Conservation (phyloP, 2,329 filamentous ascomycete genomes). For the Epichloe hybrida region DNA sequence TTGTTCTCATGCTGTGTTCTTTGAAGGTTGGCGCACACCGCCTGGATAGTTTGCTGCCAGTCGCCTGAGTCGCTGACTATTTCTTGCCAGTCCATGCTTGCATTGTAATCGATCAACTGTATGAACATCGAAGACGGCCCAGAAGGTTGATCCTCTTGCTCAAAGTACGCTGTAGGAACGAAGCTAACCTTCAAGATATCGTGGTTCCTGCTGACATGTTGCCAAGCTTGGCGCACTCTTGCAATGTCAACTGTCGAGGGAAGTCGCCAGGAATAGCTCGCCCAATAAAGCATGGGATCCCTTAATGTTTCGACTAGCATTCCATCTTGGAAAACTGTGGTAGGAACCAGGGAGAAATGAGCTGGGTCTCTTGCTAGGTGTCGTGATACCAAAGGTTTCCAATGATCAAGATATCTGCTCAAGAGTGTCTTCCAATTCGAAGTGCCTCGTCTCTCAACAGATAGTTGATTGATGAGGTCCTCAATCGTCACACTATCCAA, state of each 20-base stretch:
- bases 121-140: neutral
- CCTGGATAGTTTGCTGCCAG: neutral
- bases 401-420: neutral
- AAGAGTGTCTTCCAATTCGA: neutral
- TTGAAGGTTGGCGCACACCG: neutral
- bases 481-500: neutral
- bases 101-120: neutral
- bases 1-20: neutral
- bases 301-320: neutral
- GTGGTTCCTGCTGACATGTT: neutral
- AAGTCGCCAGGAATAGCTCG: neutral
- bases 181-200: neutral
- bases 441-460: neutral
- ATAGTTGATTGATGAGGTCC: neutral
- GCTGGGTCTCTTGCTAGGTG: neutral
- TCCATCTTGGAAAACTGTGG: neutral
- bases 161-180: neutral
- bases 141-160: neutral
- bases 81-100: neutral
- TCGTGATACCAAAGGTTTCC: neutral
- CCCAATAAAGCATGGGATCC: neutral
- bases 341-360: neutral
- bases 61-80: neutral
- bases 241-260: neutral
- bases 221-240: neutral